Conservation (phyloP, 306 rosid genomes). For the cucumber (Cucumis sativus) region DNA sequence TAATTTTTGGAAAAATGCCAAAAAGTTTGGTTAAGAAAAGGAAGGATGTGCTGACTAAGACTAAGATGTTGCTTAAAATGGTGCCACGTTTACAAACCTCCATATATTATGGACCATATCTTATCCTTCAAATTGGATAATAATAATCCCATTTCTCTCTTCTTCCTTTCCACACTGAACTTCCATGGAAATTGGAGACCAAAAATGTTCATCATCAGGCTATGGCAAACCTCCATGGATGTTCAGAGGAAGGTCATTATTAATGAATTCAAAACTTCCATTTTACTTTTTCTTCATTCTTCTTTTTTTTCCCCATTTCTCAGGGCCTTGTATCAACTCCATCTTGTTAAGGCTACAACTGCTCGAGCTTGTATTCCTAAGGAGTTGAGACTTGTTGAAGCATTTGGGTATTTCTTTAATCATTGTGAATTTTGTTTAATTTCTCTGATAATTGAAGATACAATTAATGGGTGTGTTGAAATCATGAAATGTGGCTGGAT, state of each 20-base stretch:
- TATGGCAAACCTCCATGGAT: conserved; percentile 85
- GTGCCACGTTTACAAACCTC: neutral
- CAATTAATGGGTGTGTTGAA: neutral
- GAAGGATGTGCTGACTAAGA: neutral
- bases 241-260: conserved; percentile 57
- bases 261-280: neutral
- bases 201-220: conserved; percentile 33
- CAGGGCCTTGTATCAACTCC: conserved; percentile 90
- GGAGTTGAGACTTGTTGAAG: conserved; percentile 77
- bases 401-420: conserved; percentile 50
- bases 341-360: conserved; percentile 72
- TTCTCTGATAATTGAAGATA: neutral
- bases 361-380: conserved; percentile 71
- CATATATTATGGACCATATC: neutral
- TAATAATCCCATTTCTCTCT: neutral
- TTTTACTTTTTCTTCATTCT: neutral
- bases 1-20: neutral
- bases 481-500: neutral
- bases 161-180: neutral
- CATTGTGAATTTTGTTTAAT: neutral
- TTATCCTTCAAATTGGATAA: neutral
- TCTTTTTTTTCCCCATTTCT: neutral
- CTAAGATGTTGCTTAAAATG: neutral
- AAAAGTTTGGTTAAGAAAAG: neutral
- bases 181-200: conserved; percentile 36